These are phyloP conservation scores for Arthonia radiata DNA, from an alignment of 495 filamentous ascomycete genomes.

Conservation along the genomic window DNA sequence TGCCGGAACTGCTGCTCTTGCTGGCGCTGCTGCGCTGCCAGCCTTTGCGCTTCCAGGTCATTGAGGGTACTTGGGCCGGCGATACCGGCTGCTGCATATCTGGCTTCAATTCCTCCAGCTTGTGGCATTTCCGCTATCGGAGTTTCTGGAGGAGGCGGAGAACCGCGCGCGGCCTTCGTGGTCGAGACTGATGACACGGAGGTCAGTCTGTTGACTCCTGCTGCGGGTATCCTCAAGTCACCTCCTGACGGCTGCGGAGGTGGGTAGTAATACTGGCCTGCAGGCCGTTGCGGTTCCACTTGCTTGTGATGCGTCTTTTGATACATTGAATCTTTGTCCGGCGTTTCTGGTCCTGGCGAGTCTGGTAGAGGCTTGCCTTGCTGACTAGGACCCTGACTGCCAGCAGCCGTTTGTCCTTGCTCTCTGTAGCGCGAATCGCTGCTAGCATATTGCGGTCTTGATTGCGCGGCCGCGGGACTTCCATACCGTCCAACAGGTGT, in stretches of 20 bases:
- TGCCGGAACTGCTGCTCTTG: constrained; percentile 8
- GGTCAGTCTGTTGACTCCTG: constrained; percentile 48
- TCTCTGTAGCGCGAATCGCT: too few species aligned
- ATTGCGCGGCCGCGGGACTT: too few species aligned
- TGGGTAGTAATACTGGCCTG: constrained; percentile 15
- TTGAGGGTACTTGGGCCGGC: constrained; percentile 60
- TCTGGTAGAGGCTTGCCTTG: constrained; percentile 60
- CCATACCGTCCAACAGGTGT: too few species aligned
- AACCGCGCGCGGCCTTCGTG: constrained; percentile 73
- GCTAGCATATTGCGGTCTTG: too few species aligned
- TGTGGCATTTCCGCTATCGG: constrained; percentile 56
- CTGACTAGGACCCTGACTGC: too few species aligned
- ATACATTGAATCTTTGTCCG: constrained; percentile 48
- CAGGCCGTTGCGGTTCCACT: constrained; percentile 1
- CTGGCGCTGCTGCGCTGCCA: constrained; percentile 51
- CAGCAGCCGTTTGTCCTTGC: too few species aligned
- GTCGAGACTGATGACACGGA: constrained; percentile 84
- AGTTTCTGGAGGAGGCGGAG: constrained; percentile 85
- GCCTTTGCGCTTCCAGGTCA: constrained; percentile 55
- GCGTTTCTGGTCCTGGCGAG: constrained; percentile 43
- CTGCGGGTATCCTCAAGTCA: constrained; percentile 19
- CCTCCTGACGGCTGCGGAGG: constrained; percentile 10
- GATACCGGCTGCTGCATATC: constrained; percentile 73
- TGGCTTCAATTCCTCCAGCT: constrained; percentile 61
- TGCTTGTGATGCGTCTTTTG: constrained; percentile 22